Evolutionary conservation across 345 rosid genomes (phyloP).

Genomic region (Rhodamnia rubescens): DNA sequence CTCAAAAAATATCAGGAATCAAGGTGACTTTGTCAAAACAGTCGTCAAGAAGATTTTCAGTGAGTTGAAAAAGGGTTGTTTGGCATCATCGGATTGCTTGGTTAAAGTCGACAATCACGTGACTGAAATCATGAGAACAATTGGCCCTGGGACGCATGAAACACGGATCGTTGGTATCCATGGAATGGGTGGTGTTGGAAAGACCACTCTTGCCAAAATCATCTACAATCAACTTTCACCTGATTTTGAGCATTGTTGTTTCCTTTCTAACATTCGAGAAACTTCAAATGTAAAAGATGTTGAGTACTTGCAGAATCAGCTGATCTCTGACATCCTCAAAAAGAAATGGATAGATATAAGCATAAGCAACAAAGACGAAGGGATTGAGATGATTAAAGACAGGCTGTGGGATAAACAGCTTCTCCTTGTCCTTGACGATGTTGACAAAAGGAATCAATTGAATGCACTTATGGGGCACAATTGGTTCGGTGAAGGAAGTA

Average conservation of each 20-base stretch:
- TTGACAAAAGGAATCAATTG: neutral
- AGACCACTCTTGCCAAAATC: neutral
- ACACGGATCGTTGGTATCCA: neutral
- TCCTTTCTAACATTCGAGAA: neutral
- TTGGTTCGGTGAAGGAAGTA: neutral
- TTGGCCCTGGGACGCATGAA: neutral
- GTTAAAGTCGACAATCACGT: neutral
- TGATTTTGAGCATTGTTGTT: neutral
- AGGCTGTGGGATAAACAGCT: neutral
- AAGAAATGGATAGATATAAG: neutral
- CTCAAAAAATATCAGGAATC: neutral
- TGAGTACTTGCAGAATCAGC: neutral
- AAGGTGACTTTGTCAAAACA: neutral
- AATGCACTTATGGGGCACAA: neutral
- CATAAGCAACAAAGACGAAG: neutral
- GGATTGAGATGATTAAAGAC: neutral
- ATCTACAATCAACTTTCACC: neutral
- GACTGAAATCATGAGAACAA: neutral
- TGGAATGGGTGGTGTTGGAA: neutral
- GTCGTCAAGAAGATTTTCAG: neutral
- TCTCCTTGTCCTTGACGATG: neutral
- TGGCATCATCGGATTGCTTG: neutral
- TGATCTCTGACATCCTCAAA: neutral
- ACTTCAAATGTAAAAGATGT: neutral
- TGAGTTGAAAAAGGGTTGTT: neutral